Evolutionary conservation across 306 rosid genomes (phyloP), one percentile per base, ranked within the genome.

Genomic region (Cotoneaster glaucophyllus): DNA sequence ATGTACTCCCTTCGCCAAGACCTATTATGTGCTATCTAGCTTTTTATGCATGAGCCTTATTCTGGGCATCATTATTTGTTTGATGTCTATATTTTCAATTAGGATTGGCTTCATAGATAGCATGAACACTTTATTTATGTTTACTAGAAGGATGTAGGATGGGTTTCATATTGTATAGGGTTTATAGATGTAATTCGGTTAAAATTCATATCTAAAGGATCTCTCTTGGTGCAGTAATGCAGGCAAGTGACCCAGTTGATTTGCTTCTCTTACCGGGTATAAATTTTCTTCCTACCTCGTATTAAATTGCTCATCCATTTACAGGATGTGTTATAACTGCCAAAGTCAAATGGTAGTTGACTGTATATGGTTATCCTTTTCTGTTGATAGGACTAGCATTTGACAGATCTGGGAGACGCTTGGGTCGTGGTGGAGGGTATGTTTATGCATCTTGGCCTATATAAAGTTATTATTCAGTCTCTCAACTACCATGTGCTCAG

Each of bases 381-480:
- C 74, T 77, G 45, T 74, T 84, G 12, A 29, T 79, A 92, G 99
- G 99, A 77, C 87, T 95, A 78, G 99, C 97, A 64, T 92, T 96
- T 84, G 98, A 96, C 79, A 92, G 83, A 87, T 80, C 90, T 28
- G 97, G 99, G 80, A 90, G 87, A 84, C 99, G 97, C 53, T 76
- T 95, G 81, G 99, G 99, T 64, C 97, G 99, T 71, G 99, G 99
- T 31, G 99, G 99, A 86, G 99, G 99, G 98, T 95, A 89, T 78
- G 77, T 9, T 79, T 75, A 34, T 56, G 29, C 68, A 73, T 69
- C 61, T 64, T 77, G 67, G 58, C 82, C 79, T 77, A 4, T 71
- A 71, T 56, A 12, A 41, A 65, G 29, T 45, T 41, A 52, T 68
- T 76, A 54, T n/a, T 73, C 50, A 56, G 34, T 44, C 57, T 77